Evolutionary conservation across 768 basidiomycete species (phyloP).

Genomic region (Agaricus bisporus): DNA sequence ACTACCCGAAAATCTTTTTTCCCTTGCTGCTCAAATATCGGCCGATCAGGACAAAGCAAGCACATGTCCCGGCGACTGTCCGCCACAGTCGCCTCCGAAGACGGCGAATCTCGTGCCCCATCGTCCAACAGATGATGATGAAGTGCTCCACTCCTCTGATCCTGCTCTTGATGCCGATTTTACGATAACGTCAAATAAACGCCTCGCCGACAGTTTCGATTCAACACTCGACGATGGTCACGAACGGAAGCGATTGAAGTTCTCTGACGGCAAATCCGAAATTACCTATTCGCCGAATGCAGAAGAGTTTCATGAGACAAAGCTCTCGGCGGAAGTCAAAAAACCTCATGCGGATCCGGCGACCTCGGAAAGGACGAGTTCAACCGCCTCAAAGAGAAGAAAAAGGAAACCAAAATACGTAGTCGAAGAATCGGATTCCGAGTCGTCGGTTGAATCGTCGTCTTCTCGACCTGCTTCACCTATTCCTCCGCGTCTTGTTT

Average conservation of each 20-base stretch:
- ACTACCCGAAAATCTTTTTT: neutral
- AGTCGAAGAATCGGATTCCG: slow-evolving; percentile 1
- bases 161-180: neutral
- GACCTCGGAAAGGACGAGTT: neutral
- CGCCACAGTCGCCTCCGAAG: neutral
- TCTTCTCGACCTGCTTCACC: slow-evolving; percentile 4
- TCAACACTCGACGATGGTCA: neutral
- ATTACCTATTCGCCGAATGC: neutral
- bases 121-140: neutral
- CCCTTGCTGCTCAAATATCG: neutral
- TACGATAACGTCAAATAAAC: neutral
- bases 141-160: neutral
- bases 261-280: neutral
- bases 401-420: neutral
- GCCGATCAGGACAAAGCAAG: neutral
- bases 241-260: slow-evolving; percentile 4
- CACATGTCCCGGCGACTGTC: neutral
- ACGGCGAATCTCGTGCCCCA: neutral
- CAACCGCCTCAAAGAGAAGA: neutral
- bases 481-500: slow-evolving; percentile 1
- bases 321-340: neutral
- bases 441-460: slow-evolving; percentile 2
- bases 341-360: neutral
- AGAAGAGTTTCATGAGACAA: neutral
- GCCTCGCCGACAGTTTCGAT: neutral